Base-by-base conservation (phyloP, 2,329 filamentous ascomycete species). In the Helminthosporium solani region DNA sequence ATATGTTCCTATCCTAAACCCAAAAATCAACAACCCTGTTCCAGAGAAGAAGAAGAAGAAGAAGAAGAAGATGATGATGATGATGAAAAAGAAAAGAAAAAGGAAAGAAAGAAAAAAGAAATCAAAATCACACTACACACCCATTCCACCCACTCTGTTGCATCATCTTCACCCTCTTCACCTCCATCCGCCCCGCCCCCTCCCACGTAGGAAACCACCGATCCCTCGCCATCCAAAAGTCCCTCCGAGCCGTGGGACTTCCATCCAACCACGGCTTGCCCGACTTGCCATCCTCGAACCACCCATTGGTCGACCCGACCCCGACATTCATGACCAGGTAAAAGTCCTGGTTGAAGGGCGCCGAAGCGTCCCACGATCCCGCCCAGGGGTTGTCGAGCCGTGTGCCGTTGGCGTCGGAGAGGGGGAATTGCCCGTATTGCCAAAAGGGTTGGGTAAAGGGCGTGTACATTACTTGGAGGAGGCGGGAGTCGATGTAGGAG, bases 181-280 rank as follows among this genome's bases (percentile, higher is more conserved):
- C 72, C 64, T 86, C 77, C 77, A 91, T 79, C 60, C 82, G 77
- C 1, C 84, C 85, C 2, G 62, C 54, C 14, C 73, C 74, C 47
- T 78, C 79, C 88, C 88, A 91, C 0, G 87, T 90, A 3, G 85
- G 81, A 35, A 78, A 72, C 87, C 88, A 92, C 21, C 73, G 54
- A 44, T 82, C 73, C 37, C 79, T 78, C 0, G 82, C 78, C 15
- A 84, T 73, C 87, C 87, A 94, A 67, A 95, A 95, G 63, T 92
- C 87, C 59, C 79, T 82, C 68, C 78, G 82, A 7, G 88, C 87
- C 9, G 80, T 85, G 1, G 76, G 68, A 41, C 81, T 85, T 14
- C 67, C 73, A 64, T 94, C 86, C 25, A 89, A 76, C 89, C 89
- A 95, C 1, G 89, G 89, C 76, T 95, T 95, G 25, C 78, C 79